Base-by-base conservation (phyloP, 352 stramenopile species). In the Pythium folliculosum region DNA sequence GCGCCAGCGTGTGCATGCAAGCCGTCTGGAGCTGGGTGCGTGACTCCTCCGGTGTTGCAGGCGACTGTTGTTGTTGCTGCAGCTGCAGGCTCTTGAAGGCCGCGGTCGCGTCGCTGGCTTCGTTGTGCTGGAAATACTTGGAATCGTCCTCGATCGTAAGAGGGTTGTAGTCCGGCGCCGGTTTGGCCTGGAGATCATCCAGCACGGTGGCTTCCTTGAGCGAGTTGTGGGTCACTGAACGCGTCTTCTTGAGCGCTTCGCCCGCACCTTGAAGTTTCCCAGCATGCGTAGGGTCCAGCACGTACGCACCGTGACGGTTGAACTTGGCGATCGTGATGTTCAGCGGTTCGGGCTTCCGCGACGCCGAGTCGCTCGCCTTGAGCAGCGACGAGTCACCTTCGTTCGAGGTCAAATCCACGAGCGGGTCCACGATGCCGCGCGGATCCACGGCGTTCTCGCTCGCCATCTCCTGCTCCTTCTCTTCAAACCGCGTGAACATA, bases 301-400 rank as follows among this genome's bases (percentile, higher is more conserved):
- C 88, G 54, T 94, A 93, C 0, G 86, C 86, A 22, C 82, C 82
- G 50, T 96, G 88, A 13, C 88, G 76, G 37, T 96, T 96, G 47
- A 96, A 96, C 75, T 96, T 96, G 63, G 84, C 78, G 57, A 96
- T 90, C 13, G 84, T 93, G 65, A 91, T 90, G 35, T 74, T 80
- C 12, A 65, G 79, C 16, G 71, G 73, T 48, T 91, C 79, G 16
- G 63, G 37, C 37, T 73, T 72, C 0, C 56, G 63, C n/a, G 65
- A 73, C 48, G 70, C 71, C 62, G 78, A 63, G 16, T 37, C 37
- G 43, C 55, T 61, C n/a, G 72, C 60, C 65, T 77, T 69, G 61
- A 86, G 73, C 40, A 87, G 50, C 10, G 76, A 71, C 12, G 71
- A 70, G 67, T 94, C 87, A 62, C 89, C 81, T 45, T 85, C 81